These are phyloP conservation scores for Lotmaria passim DNA, from an alignment of 208 protist species.

Conservation along the genomic window DNA sequence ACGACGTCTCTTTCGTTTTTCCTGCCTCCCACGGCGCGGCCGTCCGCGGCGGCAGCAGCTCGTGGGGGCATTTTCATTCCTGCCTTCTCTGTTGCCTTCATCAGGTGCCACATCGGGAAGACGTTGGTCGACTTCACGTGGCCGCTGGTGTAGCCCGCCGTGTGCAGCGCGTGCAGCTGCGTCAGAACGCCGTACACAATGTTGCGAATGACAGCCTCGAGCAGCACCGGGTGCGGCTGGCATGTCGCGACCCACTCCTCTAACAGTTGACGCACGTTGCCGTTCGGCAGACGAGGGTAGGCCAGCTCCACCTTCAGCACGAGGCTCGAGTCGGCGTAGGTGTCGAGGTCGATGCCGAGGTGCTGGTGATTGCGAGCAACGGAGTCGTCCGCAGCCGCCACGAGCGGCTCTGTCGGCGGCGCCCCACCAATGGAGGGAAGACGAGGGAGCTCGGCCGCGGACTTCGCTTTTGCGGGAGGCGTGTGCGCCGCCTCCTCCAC, in stretches of 20 bases:
- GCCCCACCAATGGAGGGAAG: slow-evolving; percentile 1
- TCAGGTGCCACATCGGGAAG: slow-evolving; percentile 54
- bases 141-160: slow-evolving; percentile 53
- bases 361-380: neutral
- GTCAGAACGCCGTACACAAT: slow-evolving; percentile 62
- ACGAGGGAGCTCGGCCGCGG: neutral
- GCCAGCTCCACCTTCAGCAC: slow-evolving; percentile 52
- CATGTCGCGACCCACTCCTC: slow-evolving; percentile 36
- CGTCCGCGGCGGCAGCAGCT: neutral
- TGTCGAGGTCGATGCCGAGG: slow-evolving; percentile 28
- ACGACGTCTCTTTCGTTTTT: neutral
- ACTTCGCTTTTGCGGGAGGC: neutral
- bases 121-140: slow-evolving; percentile 79
- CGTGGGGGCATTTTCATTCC: slow-evolving; percentile 30
- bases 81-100: slow-evolving; percentile 33
- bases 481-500: slow-evolving; percentile 7
- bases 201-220: slow-evolving; percentile 71
- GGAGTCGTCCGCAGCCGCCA: neutral
- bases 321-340: slow-evolving; percentile 22
- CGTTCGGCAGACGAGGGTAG: slow-evolving; percentile 51
- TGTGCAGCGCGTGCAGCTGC: slow-evolving; percentile 60
- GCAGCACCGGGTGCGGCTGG: slow-evolving; percentile 43
- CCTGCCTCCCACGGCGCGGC: neutral
- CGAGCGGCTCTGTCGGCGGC: neutral
- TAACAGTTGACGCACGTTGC: slow-evolving; percentile 60